Conservation (phyloP, 257 asterid species). For the Penstemon barbatus region DNA sequence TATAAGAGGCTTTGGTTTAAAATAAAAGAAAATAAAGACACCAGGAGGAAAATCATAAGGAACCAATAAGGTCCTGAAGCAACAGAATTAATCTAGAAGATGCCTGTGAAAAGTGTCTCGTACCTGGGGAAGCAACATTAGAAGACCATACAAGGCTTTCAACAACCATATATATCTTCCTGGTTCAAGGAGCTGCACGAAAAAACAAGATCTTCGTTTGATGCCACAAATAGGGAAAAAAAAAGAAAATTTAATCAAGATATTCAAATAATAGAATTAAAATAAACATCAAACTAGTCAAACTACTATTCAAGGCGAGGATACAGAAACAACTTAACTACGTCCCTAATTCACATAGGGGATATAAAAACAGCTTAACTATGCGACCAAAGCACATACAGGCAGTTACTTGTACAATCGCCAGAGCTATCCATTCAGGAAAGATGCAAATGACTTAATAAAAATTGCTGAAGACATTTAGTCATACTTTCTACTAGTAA, state of each 20-base stretch:
- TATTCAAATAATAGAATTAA: neutral
- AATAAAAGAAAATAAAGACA: neutral
- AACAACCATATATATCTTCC: constrained; percentile 90
- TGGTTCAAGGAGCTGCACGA: constrained; percentile 96
- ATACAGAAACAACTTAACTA: constrained; percentile 13
- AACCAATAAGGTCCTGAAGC: neutral
- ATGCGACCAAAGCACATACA: too few relatives aligned
- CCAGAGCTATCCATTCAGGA: too few relatives aligned
- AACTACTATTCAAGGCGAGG: neutral
- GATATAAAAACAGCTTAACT: too few relatives aligned
- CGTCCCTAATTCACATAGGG: neutral
- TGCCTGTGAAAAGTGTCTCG: constrained; percentile 9
- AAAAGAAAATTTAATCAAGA: neutral
- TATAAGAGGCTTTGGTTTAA: too few relatives aligned
- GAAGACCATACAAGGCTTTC: constrained; percentile 93
- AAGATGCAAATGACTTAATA: too few relatives aligned
- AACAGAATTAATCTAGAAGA: neutral
- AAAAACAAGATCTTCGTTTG: constrained; percentile 25
- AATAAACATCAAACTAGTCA: neutral
- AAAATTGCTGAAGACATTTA: too few relatives aligned
- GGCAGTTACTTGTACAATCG: too few relatives aligned
- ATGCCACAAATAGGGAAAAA: neutral
- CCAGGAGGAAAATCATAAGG: neutral
- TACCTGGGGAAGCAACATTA: constrained; percentile 99
- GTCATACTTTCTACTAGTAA: too few relatives aligned